These are phyloP conservation scores for Lentinula raphanica DNA, from an alignment of 768 basidiomycete genomes.

Conservation along the genomic window DNA sequence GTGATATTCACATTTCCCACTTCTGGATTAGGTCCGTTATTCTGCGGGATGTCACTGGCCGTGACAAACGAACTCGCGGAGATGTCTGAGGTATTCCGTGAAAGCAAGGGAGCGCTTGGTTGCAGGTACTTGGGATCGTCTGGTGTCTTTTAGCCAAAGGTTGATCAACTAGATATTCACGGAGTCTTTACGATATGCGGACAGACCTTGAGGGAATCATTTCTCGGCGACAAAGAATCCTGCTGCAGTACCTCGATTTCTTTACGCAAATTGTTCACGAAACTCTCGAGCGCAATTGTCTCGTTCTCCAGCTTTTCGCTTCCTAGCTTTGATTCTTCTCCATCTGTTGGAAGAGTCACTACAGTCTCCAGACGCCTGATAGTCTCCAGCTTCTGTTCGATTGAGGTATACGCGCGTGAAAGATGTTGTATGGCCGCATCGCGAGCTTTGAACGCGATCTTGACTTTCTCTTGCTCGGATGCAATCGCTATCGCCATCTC, in stretches of 20 bases:
- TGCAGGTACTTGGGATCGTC: neutral
- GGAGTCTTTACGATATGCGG: no score
- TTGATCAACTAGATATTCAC: no score
- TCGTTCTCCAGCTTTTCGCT: conserved; percentile 29
- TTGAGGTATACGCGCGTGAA: conserved; percentile 51
- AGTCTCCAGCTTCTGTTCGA: conserved; percentile 57
- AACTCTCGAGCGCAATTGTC: conserved; percentile 31
- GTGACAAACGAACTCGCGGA: neutral
- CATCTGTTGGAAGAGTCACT: no score
- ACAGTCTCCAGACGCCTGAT: conserved; percentile 21
- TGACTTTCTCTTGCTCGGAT: conserved; percentile 44
- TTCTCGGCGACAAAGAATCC: no score
- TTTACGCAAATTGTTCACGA: conserved; percentile 33
- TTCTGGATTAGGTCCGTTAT: neutral
- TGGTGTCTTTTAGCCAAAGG: no score
- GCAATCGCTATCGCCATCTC: conserved; percentile 54
- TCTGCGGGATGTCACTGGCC: neutral
- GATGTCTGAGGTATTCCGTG: neutral
- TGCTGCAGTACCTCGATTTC: conserved; percentile 28
- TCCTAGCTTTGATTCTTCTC: no score
- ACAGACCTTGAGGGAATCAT: no score
- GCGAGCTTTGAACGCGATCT: conserved; percentile 57
- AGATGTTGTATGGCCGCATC: conserved; percentile 58
- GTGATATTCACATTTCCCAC: neutral
- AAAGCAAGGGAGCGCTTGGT: neutral